These are phyloP conservation scores for Diphasiastrum complanatum DNA, from an alignment of 83 land plant species.

Conservation along the genomic window DNA sequence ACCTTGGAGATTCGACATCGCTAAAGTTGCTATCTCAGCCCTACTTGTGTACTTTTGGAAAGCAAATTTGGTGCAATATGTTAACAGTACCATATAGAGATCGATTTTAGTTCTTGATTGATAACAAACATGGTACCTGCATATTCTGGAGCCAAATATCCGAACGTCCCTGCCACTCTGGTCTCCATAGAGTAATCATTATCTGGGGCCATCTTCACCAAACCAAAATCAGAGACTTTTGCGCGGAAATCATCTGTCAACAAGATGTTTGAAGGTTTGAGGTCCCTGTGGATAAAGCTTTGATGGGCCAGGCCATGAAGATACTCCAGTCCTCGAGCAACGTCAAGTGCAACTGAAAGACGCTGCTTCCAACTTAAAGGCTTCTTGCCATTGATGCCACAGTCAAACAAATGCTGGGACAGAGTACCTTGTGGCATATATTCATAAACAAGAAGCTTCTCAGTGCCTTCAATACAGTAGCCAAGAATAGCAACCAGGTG, in stretches of 20 bases:
- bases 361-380: too few relatives aligned
- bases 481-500: constrained; percentile 75
- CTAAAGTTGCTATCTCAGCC: too few relatives aligned
- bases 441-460: constrained; percentile 70
- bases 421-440: constrained; percentile 76
- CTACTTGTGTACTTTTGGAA: too few relatives aligned
- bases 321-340: too few relatives aligned
- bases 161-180: not conserved
- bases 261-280: constrained; percentile 1
- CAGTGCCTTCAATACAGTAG: constrained; percentile 62
- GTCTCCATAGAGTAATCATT: not conserved
- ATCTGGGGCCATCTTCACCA: not conserved
- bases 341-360: too few relatives aligned
- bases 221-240: not conserved
- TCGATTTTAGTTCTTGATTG: not conserved
- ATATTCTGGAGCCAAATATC: not conserved
- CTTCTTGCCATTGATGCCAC: too few relatives aligned
- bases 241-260: not conserved
- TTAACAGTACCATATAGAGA: not conserved
- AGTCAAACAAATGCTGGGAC: constrained; percentile 53
- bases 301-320: not conserved
- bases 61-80: too few relatives aligned
- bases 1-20: too few relatives aligned
- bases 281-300: too few relatives aligned
- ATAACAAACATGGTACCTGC: not conserved